Evolutionary conservation across 768 basidiomycete species (phyloP), one percentile per base, ranked within the genome.

Genomic region (Floccularia luteovirens): DNA sequence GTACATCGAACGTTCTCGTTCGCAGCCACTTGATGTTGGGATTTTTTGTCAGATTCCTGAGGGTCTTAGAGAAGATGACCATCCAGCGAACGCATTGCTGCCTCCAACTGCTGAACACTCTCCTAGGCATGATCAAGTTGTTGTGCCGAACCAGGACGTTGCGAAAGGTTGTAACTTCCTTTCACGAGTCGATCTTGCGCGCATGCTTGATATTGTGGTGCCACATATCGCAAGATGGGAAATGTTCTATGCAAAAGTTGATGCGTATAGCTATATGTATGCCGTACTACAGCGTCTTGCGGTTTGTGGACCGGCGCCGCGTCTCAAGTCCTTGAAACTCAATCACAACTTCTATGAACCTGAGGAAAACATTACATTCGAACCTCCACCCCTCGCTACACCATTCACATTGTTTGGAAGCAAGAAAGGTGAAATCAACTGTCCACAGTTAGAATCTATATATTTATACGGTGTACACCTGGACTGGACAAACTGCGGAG

Each of bases 401-500:
- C 59, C 59, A 16, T 68, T 70, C 46, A 58, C 67, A 8, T 64
- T 74, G 12, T 78, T 86, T 49, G 64, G 74, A 39, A 66, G 73
- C 2, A 67, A 70, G 19, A 67, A 67, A 13, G n/a, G n/a, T n/a
- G n/a, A n/a, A n/a, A n/a, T n/a, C n/a, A n/a, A n/a, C n/a, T n/a
- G n/a, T n/a, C 85, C 85, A 1, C 66, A 61, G 5, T 60, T 88
- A 11, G 58, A 54, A 14, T 49, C 58, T 3, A 55, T 75, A 24
- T 60, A 62, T 6, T 62, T 88, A 21, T 83, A 78, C 76, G 83
- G 82, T 28, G 77, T 85, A 3, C 83, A 83, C 45, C 55, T 87
- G 24, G 69, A 78, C 42, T 88, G 85, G 85, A 62, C 68, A 21
- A 59, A 64, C 24, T 61, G 67, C 12, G 52, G 66, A 16, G 42